phyloP scores from a whole-genome alignment of 2,329 filamentous ascomycete species.

The Pyricularia grisea region DNA sequence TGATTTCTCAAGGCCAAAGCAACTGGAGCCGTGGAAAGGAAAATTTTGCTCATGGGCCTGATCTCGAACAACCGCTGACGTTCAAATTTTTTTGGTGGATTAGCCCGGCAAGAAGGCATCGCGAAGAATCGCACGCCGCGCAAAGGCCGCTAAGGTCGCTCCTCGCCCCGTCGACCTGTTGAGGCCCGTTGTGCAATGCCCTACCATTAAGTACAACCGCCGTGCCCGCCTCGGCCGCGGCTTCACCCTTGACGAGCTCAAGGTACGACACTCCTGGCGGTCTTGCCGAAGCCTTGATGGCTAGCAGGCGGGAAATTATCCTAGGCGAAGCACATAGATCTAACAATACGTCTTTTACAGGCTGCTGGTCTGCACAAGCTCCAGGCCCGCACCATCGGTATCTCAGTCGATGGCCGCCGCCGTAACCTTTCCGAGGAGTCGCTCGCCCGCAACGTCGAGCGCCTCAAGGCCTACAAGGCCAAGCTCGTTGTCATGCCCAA shows the following conservation, averaged over 20 bases:
- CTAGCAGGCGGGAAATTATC: not conserved
- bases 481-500: conserved; percentile 97
- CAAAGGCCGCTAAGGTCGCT: conserved; percentile 91
- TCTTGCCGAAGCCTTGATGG: not conserved
- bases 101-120: conserved; percentile 94
- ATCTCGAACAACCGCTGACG: conserved; percentile 10
- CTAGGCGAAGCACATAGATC: not conserved
- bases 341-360: conserved; percentile 2
- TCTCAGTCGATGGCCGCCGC: conserved; percentile 91
- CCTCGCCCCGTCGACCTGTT: conserved; percentile 96
- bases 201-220: conserved; percentile 98
- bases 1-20: not conserved
- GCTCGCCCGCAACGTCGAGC: conserved; percentile 88
- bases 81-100: conserved; percentile 24
- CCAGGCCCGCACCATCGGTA: conserved; percentile 91
- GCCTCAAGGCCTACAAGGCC: conserved; percentile 95
- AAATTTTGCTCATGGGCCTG: not conserved
- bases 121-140: conserved; percentile 81
- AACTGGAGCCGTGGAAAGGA: conserved; percentile 1
- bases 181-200: conserved; percentile 93
- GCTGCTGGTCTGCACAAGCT: conserved; percentile 20
- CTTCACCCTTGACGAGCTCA: conserved; percentile 95
- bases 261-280: conserved; percentile 56
- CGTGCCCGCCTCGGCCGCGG: conserved; percentile 92
- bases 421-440: conserved; percentile 96